A percentile compares a stretch with the other conserved stretches of the same genome.
phyloP scores from a whole-genome alignment of 2,329 filamentous ascomycete species.

The Aspergillus intermedius region DNA sequence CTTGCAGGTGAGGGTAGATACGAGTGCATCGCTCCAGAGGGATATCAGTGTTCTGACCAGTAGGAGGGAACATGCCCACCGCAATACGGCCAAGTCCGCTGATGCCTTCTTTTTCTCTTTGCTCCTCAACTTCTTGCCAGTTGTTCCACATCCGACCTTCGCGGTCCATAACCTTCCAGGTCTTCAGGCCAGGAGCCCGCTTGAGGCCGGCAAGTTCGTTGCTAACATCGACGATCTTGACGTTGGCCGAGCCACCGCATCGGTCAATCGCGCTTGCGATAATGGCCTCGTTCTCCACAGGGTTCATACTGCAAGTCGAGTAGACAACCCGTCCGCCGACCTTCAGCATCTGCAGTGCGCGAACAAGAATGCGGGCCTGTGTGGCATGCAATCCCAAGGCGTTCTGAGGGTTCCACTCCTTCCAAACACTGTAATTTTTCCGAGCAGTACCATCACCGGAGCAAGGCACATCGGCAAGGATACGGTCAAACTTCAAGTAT shows the following conservation, averaged over 20 bases:
- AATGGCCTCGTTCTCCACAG: conserved; percentile 92
- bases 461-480: conserved; percentile 93
- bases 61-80: conserved; percentile 76
- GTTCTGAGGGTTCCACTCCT: conserved; percentile 84
- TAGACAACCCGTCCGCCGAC: conserved; percentile 91
- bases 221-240: conserved; percentile 78
- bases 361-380: conserved; percentile 82
- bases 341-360: conserved; percentile 92
- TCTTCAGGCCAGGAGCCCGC: conserved; percentile 66
- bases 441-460: conserved; percentile 89
- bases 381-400: conserved; percentile 80
- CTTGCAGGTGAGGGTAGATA: conserved; percentile 89
- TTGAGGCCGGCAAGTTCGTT: conserved; percentile 70
- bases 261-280: conserved; percentile 80
- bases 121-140: conserved; percentile 74
- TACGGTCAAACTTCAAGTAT: conserved; percentile 95
- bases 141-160: conserved; percentile 68
- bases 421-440: conserved; percentile 93
- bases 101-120: conserved; percentile 55
- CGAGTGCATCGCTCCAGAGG: conserved; percentile 87
- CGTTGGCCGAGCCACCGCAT: conserved; percentile 75
- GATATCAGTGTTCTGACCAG: conserved; percentile 52
- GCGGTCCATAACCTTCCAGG: conserved; percentile 91
- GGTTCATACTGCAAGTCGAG: conserved; percentile 98
- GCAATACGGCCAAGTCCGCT: conserved; percentile 63